A percentile compares a stretch with the other conserved stretches of the same genome.
phyloP scores from a whole-genome alignment of 441 rosid genomes.

The Eruca vesicaria region DNA sequence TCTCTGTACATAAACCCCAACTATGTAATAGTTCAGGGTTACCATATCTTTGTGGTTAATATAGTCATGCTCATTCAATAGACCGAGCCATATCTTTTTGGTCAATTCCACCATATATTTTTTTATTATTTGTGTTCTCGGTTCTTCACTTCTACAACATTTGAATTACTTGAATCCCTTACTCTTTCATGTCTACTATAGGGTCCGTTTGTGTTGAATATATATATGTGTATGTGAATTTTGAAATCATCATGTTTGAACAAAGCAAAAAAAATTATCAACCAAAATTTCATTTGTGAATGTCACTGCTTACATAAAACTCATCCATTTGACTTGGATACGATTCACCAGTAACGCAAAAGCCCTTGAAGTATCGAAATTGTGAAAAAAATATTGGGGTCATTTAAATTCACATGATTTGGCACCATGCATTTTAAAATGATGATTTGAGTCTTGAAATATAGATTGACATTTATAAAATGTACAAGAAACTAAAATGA shows the following conservation, averaged over 20 bases:
- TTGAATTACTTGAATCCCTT: no score
- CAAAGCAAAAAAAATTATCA: background rate
- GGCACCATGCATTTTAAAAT: background rate
- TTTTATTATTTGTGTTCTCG: no score
- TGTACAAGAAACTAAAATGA: background rate
- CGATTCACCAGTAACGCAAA: background rate
- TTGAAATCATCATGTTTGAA: background rate
- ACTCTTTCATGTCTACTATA: no score
- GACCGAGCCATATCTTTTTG: no score
- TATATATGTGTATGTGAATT: no score
- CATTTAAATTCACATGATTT: background rate
- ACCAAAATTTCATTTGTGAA: background rate
- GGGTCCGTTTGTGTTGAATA: no score
- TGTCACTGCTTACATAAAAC: slow-evolving; percentile 4
- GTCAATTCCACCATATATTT: no score
- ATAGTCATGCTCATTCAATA: no score
- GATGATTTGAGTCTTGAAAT: background rate
- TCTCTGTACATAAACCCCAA: background rate
- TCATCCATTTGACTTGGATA: background rate
- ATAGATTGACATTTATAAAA: background rate
- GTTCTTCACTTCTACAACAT: no score
- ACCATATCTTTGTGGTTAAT: background rate
- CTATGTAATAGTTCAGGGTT: background rate
- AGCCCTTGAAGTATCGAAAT: background rate
- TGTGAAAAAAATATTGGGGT: background rate